Percentiles rank a stretch among this genome's conserved stretches.
These are phyloP conservation scores for Cutaneotrichosporon curvatum DNA, from an alignment of 1,284 basidiomycete genomes.

Conservation along the genomic window DNA sequence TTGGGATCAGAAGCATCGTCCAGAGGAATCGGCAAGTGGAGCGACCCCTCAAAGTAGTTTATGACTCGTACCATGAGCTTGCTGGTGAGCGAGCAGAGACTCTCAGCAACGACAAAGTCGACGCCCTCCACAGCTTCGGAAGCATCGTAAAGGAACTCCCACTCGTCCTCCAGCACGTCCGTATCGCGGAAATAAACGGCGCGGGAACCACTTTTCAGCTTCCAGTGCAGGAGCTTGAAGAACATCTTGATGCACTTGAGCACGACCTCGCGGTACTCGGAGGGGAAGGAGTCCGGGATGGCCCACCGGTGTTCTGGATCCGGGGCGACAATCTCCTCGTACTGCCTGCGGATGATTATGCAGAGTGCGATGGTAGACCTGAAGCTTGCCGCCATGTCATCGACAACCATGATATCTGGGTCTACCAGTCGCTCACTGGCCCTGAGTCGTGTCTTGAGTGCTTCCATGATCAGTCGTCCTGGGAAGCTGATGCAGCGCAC, in stretches of 20 bases:
- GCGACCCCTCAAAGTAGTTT: slow-evolving; percentile 89
- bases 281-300: slow-evolving; percentile 75
- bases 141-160: slow-evolving; percentile 91
- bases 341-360: slow-evolving; percentile 89
- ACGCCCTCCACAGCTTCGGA: slow-evolving; percentile 83
- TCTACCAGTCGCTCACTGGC: slow-evolving; percentile 86
- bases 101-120: slow-evolving; percentile 85
- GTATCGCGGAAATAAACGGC: slow-evolving; percentile 96
- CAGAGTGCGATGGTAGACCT: slow-evolving; percentile 87
- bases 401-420: slow-evolving; percentile 77
- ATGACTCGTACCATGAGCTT: slow-evolving; percentile 83
- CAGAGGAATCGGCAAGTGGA: slow-evolving; percentile 60
- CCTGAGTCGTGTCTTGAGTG: slow-evolving; percentile 78
- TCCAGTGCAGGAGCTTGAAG: slow-evolving; percentile 91
- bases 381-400: slow-evolving; percentile 92
- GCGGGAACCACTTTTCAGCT: slow-evolving; percentile 85
- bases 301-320: slow-evolving; percentile 84
- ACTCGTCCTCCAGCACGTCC: slow-evolving; percentile 91
- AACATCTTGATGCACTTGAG: slow-evolving; percentile 82
- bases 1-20: slow-evolving; percentile 2
- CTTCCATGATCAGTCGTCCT: slow-evolving; percentile 86
- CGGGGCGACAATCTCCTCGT: slow-evolving; percentile 76
- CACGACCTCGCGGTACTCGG: slow-evolving; percentile 83
- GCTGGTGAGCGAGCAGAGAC: slow-evolving; percentile 83
- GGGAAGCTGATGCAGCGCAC: slow-evolving; percentile 91